phyloP scores from a whole-genome alignment of 176 grass and related monocot genomes.

The Cymbopogon citratus region DNA sequence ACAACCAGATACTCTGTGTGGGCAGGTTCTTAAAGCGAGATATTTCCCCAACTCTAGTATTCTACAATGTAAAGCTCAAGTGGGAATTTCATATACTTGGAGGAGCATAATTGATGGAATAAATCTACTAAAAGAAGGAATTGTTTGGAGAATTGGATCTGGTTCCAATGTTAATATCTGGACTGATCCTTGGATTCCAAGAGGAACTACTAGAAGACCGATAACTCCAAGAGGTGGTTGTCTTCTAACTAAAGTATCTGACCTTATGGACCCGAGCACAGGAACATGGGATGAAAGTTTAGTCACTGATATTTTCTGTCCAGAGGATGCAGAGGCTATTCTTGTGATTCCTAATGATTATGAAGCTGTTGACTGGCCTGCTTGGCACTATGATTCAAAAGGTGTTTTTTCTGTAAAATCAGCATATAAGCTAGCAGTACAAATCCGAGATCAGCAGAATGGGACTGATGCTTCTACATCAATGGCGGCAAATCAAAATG shows the following conservation, averaged over 20 bases:
- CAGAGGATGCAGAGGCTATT: background rate
- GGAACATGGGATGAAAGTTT: background rate
- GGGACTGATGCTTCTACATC: background rate
- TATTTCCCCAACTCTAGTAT: background rate
- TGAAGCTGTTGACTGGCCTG: background rate
- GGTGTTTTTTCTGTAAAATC: background rate
- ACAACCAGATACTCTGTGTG: background rate
- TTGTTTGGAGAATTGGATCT: background rate
- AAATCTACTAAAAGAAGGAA: background rate
- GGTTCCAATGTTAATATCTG: background rate
- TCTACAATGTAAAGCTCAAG: too few species aligned
- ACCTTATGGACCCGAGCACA: background rate
- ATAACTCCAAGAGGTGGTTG: background rate
- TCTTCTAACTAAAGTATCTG: background rate
- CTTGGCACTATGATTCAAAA: background rate
- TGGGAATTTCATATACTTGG: background rate
- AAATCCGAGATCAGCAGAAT: fast-evolving
- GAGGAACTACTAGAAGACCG: background rate
- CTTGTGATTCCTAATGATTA: background rate
- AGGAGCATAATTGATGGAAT: background rate
- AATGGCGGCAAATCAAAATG: too few species aligned
- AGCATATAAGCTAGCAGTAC: background rate
- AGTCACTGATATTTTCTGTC: background rate
- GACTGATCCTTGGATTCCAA: background rate
- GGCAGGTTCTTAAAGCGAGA: background rate